These are phyloP conservation scores for Rehmannia glutinosa DNA, from an alignment of 257 asterid species.

Conservation along the genomic window DNA sequence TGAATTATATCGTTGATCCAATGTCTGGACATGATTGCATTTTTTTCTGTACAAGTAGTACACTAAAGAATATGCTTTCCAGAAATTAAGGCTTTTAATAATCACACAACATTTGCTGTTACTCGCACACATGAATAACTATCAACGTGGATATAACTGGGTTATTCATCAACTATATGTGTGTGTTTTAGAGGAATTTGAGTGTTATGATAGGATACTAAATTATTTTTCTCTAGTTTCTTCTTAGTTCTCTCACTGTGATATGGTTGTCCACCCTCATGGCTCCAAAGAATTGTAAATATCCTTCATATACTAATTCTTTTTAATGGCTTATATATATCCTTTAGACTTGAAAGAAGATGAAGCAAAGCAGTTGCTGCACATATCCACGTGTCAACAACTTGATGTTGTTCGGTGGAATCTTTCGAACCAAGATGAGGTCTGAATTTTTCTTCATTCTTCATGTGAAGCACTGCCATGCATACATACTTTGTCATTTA, in stretches of 20 bases:
- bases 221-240: background rate
- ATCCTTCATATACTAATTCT: background rate
- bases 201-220: background rate
- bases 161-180: background rate
- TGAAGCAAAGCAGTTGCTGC: conserved; percentile 74
- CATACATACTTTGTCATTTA: background rate
- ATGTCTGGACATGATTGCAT: background rate
- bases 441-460: conserved; percentile 23
- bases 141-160: background rate
- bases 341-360: conserved; percentile 50
- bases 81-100: background rate
- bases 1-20: background rate
- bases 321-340: conserved; percentile 23
- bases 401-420: conserved; percentile 89
- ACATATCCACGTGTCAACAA: conserved; percentile 51
- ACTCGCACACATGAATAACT: background rate
- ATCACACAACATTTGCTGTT: background rate
- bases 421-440: conserved; percentile 88
- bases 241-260: conserved; percentile 1
- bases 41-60: background rate
- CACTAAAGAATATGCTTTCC: background rate
- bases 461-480: conserved; percentile 1
- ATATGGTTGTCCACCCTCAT: conserved; percentile 8
- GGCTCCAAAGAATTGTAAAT: background rate
- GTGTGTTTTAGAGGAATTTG: background rate